These are phyloP conservation scores for Gautieria morchelliformis DNA, from an alignment of 768 basidiomycete genomes.

Conservation along the genomic window DNA sequence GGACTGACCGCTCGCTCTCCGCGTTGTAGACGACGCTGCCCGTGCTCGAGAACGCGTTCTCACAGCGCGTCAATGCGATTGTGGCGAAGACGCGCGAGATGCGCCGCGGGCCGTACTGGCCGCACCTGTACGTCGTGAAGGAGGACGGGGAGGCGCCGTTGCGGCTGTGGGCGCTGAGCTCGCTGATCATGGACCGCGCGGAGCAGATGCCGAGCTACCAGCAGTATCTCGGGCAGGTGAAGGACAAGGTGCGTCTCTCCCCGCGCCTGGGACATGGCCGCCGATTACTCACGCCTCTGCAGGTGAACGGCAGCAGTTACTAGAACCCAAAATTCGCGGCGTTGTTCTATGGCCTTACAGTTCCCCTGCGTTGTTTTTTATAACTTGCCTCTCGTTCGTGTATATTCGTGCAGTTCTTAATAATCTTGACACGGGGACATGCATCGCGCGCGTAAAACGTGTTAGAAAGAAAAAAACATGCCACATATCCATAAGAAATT, in stretches of 20 bases:
- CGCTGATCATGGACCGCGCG: conserved; percentile 90
- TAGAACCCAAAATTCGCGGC: background rate
- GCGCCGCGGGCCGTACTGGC: conserved; percentile 86
- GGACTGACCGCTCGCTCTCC: too few species aligned
- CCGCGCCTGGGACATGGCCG: background rate
- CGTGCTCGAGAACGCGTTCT: conserved; percentile 85
- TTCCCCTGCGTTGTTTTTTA: too few species aligned
- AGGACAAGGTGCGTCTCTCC: conserved; percentile 63
- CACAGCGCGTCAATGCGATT: conserved; percentile 89
- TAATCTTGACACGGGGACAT: background rate
- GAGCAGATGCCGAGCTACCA: conserved; percentile 94
- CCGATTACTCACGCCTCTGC: background rate
- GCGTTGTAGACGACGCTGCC: conserved; percentile 47
- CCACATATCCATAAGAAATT: background rate
- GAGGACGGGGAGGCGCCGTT: conserved; percentile 95
- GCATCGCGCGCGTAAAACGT: too few species aligned
- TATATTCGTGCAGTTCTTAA: background rate
- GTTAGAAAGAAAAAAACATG: too few species aligned
- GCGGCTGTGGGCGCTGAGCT: conserved; percentile 89
- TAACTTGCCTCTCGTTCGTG: background rate
- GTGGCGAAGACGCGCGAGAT: conserved; percentile 92
- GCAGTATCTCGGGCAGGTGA: conserved; percentile 83
- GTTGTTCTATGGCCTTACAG: background rate
- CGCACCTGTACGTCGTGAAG: conserved; percentile 93
- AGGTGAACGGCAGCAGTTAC: conserved; percentile 9